Conservation (phyloP, 140 eudicot species). For the Bidens hawaiensis region DNA sequence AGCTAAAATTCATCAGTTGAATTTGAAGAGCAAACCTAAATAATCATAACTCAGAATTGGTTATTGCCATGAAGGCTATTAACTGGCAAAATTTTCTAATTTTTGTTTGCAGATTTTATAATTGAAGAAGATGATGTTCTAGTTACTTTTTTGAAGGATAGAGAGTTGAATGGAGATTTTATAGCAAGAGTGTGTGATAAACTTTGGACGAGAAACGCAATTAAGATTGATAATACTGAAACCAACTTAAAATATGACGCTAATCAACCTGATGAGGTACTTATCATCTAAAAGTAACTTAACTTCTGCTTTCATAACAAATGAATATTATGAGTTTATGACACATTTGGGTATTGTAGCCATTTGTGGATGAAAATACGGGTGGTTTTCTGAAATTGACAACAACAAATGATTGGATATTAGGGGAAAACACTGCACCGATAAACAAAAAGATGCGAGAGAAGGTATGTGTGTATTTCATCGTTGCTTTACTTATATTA, state of each 20-base stretch:
- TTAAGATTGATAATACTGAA: slow-evolving; percentile 26
- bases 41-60: not conserved
- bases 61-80: slow-evolving; percentile 5
- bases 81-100: not conserved
- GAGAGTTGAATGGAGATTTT: slow-evolving; percentile 75
- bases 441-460: slow-evolving; percentile 56
- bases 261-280: slow-evolving; percentile 45
- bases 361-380: slow-evolving; percentile 41
- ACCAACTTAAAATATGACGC: slow-evolving; percentile 18
- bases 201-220: slow-evolving; percentile 53
- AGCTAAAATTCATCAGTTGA: too few species aligned
- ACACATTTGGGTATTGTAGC: slow-evolving; percentile 30
- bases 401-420: slow-evolving; percentile 67
- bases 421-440: slow-evolving; percentile 70
- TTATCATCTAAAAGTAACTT: not conserved
- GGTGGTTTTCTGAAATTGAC: slow-evolving; percentile 83
- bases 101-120: slow-evolving; percentile 24
- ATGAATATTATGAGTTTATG: slow-evolving; percentile 3
- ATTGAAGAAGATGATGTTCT: slow-evolving; percentile 68
- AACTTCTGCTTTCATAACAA: not conserved
- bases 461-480: slow-evolving; percentile 40
- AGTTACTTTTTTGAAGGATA: slow-evolving; percentile 59
- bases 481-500: slow-evolving; percentile 5
- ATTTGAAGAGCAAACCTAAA: too few species aligned
- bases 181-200: slow-evolving; percentile 61